These are phyloP conservation scores for Catunica adiposa DNA, from an alignment of 2,329 filamentous ascomycete genomes.

Conservation along the genomic window DNA sequence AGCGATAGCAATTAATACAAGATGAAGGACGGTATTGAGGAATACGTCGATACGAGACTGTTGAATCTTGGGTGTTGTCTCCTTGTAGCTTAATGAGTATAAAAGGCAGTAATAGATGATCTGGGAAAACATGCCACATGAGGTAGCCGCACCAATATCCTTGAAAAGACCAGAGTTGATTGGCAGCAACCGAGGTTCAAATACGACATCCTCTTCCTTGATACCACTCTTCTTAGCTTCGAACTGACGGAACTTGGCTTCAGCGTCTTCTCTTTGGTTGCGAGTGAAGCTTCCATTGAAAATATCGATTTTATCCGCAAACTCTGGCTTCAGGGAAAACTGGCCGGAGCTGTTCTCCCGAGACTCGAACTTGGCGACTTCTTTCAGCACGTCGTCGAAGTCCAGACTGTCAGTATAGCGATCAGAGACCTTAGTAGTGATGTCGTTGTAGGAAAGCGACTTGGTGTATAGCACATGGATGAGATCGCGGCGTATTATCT, in stretches of 20 bases:
- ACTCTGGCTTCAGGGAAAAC: constrained; percentile 79
- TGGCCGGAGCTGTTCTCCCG: constrained; percentile 90
- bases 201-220: constrained; percentile 67
- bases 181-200: constrained; percentile 66
- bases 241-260: constrained; percentile 72
- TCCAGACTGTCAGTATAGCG: constrained; percentile 78
- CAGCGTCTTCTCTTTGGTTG: constrained; percentile 91
- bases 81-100: constrained; percentile 56
- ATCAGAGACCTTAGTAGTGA: constrained; percentile 72
- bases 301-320: constrained; percentile 76
- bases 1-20: constrained; percentile 67
- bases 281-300: constrained; percentile 94
- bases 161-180: constrained; percentile 66
- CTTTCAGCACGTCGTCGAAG: constrained; percentile 67
- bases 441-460: constrained; percentile 84
- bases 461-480: constrained; percentile 93
- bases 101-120: constrained; percentile 76
- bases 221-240: constrained; percentile 79
- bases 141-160: constrained; percentile 61
- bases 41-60: constrained; percentile 77
- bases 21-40: constrained; percentile 76
- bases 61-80: constrained; percentile 57
- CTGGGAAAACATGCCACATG: constrained; percentile 73
- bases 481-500: constrained; percentile 73
- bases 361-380: constrained; percentile 76